Conservation (phyloP, 148 eudicot genomes). For the Cornus suecica region DNA sequence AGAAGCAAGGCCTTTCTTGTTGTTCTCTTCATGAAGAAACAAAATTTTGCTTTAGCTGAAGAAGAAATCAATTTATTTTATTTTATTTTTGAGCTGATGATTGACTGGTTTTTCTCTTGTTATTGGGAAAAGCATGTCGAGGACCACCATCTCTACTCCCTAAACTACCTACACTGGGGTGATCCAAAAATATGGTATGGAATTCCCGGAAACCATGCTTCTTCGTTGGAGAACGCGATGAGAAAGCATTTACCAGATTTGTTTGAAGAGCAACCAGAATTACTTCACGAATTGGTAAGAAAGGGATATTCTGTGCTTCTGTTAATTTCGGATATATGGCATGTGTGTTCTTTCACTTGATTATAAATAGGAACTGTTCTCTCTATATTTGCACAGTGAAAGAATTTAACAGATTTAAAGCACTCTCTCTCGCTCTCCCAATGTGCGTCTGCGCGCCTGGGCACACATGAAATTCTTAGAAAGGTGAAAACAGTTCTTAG, state of each 20-base stretch:
- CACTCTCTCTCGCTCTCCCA: background rate
- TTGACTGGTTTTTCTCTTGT: conserved; percentile 12
- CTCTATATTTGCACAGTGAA: background rate
- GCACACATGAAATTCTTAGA: background rate
- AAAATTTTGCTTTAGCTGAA: background rate
- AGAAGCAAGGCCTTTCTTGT: too few relatives aligned
- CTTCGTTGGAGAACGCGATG: conserved; percentile 55
- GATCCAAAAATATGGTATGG: conserved; percentile 74
- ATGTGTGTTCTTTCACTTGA: background rate
- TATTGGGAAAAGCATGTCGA: conserved; percentile 53
- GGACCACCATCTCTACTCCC: conserved; percentile 68
- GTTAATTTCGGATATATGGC: background rate
- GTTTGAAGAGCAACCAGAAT: conserved; percentile 54
- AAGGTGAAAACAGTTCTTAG: background rate
- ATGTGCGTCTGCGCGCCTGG: background rate
- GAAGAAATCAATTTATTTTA: background rate
- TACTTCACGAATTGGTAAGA: conserved; percentile 55
- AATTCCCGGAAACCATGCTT: conserved; percentile 55
- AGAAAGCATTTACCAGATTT: conserved; percentile 57
- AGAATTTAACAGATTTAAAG: background rate
- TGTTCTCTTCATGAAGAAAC: too few relatives aligned
- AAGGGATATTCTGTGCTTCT: background rate
- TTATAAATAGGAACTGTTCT: background rate
- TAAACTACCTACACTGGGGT: conserved; percentile 64
- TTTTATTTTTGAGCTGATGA: background rate